Evolutionary conservation across 148 eudicot species (phyloP), one percentile per base, ranked within the genome.

Genomic region (Rheum nobile): DNA sequence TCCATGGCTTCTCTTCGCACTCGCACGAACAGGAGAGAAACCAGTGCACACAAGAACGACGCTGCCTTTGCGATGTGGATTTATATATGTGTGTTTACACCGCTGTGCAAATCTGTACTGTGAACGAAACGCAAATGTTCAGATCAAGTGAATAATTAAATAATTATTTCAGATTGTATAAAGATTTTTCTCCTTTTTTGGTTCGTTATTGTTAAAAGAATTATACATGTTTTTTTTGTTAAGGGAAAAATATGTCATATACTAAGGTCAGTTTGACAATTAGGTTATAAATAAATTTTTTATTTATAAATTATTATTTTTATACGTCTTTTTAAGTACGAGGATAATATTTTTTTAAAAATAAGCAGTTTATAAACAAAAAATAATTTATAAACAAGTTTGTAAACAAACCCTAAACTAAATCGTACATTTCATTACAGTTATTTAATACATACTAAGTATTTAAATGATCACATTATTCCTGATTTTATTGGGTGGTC

Each of bases 1-100:
- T 72, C 82, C 86, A 84, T 84, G 82, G 82, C 73, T 39, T 39
- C 73, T 43, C 50, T 35, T 29, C 71, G 71, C 71, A 68, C 43
- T 71, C 73, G 70, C 39, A 65, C 41, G 39, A 34, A 65, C 70
- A 8, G 32, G 37, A 65, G 39, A 65, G 39, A 34, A 10, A 34
- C 22, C 32, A 65, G 6, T 65, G 70, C 70, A 63, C 6, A 63
- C 8, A 63, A 63, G 61, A 54, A 54, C 28, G 9, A 55, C 28
- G 63, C 63, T 55, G 31, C 63, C 31, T 22, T 22, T 29, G n/a
- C 41, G 22, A 32, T 65, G 39, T 32, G 38, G 32, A 31, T 34
- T 31, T 65, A 28, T 61, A 65, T 65, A 34, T 16, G 67, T 28
- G 67, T 29, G 67, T 48, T 41, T 41, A 5, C 43, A 41, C 43